Conservation (phyloP, 345 rosid genomes). For the Moringa oleifera region DNA sequence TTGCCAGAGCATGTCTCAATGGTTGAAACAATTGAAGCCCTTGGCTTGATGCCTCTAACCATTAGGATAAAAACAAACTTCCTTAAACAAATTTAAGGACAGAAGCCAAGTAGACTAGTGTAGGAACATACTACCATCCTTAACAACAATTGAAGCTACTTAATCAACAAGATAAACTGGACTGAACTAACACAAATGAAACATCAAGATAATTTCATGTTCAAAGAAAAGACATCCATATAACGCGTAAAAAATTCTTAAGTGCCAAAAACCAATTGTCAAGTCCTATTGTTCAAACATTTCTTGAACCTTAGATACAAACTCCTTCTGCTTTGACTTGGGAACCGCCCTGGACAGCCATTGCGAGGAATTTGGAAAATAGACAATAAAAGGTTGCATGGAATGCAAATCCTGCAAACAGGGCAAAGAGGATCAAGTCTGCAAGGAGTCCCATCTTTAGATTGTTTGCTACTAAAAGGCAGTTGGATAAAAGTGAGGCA, state of each 20-base stretch:
- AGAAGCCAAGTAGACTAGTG: background rate
- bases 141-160: background rate
- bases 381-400: constrained; percentile 76
- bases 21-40: no score
- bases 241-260: background rate
- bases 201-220: no score
- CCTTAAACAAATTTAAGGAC: background rate
- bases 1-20: no score
- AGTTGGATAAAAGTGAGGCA: background rate
- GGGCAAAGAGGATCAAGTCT: constrained; percentile 14
- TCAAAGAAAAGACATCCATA: background rate
- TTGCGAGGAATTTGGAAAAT: constrained; percentile 81
- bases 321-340: constrained; percentile 62
- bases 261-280: constrained; percentile 57
- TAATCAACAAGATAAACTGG: no score
- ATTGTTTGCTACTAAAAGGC: background rate
- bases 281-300: constrained; percentile 76
- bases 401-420: constrained; percentile 70
- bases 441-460: background rate
- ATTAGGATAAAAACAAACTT: no score
- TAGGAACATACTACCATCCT: background rate
- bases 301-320: constrained; percentile 64
- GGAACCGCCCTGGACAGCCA: constrained; percentile 96
- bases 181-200: background rate
- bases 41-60: no score